Conservation (phyloP, 2,329 filamentous ascomycete genomes). For the Cercospora brassicicola region DNA sequence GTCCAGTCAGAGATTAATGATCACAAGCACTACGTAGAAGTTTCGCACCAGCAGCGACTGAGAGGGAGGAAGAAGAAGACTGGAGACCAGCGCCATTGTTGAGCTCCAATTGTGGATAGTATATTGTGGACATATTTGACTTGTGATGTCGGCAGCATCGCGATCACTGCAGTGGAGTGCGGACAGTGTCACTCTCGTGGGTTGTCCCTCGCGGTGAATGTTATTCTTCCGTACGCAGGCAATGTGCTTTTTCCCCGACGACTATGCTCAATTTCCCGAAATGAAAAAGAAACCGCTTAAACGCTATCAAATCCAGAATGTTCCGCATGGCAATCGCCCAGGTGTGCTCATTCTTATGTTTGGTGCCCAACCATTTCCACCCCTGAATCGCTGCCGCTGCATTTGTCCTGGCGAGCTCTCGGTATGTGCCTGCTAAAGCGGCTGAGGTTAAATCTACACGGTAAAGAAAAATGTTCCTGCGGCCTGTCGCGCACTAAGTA, state of each 20-base stretch:
- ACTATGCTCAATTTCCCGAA: background rate
- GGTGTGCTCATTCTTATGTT: conserved; percentile 5
- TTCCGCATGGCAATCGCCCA: background rate
- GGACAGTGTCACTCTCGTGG: background rate
- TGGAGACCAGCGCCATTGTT: background rate
- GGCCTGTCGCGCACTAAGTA: background rate
- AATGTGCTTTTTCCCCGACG: background rate
- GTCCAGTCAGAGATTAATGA: too few species aligned
- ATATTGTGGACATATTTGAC: background rate
- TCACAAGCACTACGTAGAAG: too few species aligned
- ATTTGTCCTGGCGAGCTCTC: background rate
- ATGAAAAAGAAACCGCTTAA: conserved; percentile 14
- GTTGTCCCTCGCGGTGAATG: background rate
- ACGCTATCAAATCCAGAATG: conserved; percentile 22
- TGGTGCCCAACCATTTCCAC: background rate
- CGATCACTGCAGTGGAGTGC: background rate
- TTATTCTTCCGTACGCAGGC: background rate
- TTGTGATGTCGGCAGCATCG: background rate
- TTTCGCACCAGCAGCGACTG: background rate
- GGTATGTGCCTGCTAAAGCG: background rate
- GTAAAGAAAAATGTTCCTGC: background rate
- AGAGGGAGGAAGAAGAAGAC: background rate
- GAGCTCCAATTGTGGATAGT: background rate
- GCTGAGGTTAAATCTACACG: background rate
- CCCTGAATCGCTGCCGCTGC: background rate